Evolutionary conservation across 2,329 filamentous ascomycete species (phyloP).

Genomic region (Xylariaceae sp.): DNA sequence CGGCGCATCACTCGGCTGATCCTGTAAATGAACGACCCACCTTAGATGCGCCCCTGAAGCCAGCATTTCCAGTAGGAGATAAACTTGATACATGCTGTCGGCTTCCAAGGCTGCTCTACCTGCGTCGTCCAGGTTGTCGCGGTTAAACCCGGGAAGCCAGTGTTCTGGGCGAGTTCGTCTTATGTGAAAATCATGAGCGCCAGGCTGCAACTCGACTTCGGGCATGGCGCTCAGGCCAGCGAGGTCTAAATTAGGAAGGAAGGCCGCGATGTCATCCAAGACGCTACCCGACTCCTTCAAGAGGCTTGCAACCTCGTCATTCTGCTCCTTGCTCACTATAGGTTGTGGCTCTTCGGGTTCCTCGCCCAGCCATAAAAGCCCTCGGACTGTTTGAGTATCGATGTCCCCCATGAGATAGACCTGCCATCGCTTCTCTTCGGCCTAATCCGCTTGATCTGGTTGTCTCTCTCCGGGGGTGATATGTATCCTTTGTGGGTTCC

Average conservation of each 20-base stretch:
- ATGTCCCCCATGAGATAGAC: slow-evolving; percentile 9
- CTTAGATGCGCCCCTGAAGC: slow-evolving; percentile 7
- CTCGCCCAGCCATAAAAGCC: slow-evolving; percentile 9
- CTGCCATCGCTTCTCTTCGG: slow-evolving; percentile 2
- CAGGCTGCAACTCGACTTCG: neutral
- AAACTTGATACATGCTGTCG: slow-evolving; percentile 10
- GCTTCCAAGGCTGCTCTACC: slow-evolving; percentile 5
- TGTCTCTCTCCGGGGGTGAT: too few species aligned
- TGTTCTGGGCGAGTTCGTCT: slow-evolving; percentile 7
- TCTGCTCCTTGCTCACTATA: slow-evolving; percentile 1
- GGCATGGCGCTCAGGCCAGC: slow-evolving; percentile 1
- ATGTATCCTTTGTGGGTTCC: too few species aligned
- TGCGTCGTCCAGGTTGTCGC: neutral
- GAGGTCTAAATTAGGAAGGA: slow-evolving; percentile 1
- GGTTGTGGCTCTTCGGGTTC: slow-evolving; percentile 5
- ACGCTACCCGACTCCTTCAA: neutral
- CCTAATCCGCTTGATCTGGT: too few species aligned
- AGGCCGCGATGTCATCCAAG: slow-evolving; percentile 1
- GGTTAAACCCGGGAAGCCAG: slow-evolving; percentile 4
- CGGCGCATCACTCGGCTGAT: slow-evolving; percentile 4
- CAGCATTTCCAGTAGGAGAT: slow-evolving; percentile 2
- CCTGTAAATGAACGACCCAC: slow-evolving; percentile 4
- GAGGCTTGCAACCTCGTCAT: slow-evolving; percentile 1
- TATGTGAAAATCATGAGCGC: slow-evolving; percentile 4
- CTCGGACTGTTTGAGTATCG: slow-evolving; percentile 6